These are phyloP conservation scores for Theileria sp. DNA, from an alignment of 169 alveolate genomes.

Conservation along the genomic window DNA sequence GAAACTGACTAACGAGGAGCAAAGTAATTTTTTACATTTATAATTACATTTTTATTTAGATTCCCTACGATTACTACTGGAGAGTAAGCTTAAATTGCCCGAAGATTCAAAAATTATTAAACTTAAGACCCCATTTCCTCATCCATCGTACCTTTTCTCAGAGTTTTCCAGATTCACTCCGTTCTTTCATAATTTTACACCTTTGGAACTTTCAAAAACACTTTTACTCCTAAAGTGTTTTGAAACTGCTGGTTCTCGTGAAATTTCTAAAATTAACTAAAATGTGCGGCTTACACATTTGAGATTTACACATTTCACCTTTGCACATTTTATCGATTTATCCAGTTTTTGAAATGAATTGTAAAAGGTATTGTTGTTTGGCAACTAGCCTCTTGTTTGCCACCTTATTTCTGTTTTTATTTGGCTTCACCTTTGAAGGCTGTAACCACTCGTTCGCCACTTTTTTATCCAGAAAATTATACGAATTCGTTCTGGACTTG, in stretches of 20 bases:
- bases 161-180: constrained; percentile 19
- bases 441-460: background rate
- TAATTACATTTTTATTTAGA: background rate
- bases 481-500: background rate
- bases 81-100: background rate
- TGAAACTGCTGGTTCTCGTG: background rate
- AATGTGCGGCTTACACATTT: background rate
- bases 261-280: background rate
- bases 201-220: constrained; percentile 1
- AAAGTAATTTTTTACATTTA: background rate
- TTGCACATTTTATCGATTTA: background rate
- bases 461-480: background rate
- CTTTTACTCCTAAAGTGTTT: background rate
- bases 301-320: background rate
- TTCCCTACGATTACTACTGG: background rate
- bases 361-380: background rate
- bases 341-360: background rate
- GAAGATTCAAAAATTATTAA: background rate
- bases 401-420: background rate
- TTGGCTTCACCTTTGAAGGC: background rate
- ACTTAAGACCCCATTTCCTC: constrained; percentile 42
- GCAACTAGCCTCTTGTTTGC: background rate
- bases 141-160: constrained; percentile 48
- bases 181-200: background rate
- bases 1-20: background rate